Conservation (phyloP, 116 monocot genomes). For the Papilionanthe hybrid region DNA sequence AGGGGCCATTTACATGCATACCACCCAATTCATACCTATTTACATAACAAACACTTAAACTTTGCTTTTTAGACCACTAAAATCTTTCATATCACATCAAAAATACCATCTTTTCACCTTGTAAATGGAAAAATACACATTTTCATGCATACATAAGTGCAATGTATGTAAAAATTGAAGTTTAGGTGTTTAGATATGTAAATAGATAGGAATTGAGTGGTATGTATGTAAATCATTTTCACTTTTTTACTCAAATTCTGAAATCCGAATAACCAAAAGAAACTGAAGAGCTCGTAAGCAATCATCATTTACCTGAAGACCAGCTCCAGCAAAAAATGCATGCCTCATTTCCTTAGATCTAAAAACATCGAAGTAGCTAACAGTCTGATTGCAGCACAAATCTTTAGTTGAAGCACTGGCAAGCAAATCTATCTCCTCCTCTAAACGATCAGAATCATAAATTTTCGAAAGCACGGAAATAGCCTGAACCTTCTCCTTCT, state of each 20-base stretch:
- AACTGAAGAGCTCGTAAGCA: not conserved
- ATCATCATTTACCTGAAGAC: constrained; percentile 75
- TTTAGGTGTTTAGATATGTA: no score
- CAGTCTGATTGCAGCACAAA: constrained; percentile 24
- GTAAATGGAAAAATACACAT: no score
- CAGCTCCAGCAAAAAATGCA: constrained; percentile 90
- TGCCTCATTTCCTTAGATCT: constrained; percentile 83
- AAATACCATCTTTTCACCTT: no score
- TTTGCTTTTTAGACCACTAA: no score
- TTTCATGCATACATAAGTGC: no score
- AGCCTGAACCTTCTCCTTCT: constrained; percentile 79
- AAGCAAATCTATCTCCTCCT: constrained; percentile 76
- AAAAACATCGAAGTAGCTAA: constrained; percentile 66
- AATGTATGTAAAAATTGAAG: no score
- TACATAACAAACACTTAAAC: no score
- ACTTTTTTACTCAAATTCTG: not conserved
- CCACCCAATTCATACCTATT: no score
- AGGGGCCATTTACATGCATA: no score
- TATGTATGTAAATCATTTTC: no score
- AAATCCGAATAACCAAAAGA: not conserved
- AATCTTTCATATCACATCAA: no score
- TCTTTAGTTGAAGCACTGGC: constrained; percentile 43
- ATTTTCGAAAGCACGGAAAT: constrained; percentile 67
- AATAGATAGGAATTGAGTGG: no score
- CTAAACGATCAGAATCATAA: constrained; percentile 64